A percentile compares a stretch with the other conserved stretches of the same genome.
These are phyloP conservation scores for Globisporangium middletonii DNA, from an alignment of 352 stramenopile genomes.

Conservation along the genomic window DNA sequence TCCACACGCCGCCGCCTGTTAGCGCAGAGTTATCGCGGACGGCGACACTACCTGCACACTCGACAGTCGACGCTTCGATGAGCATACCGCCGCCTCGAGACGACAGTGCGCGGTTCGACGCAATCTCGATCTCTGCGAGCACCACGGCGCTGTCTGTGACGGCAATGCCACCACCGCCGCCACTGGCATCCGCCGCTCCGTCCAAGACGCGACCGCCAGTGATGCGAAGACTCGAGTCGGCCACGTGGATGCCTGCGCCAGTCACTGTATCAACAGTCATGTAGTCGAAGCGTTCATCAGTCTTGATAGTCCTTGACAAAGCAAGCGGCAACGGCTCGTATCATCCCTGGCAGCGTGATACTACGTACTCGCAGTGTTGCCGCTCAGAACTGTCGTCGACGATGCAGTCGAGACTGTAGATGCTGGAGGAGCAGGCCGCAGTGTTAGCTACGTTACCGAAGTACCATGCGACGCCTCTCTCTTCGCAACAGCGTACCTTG, in stretches of 20 bases:
- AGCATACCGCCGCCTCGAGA: slow-evolving; percentile 9
- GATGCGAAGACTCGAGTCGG: slow-evolving; percentile 14
- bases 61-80: slow-evolving; percentile 7
- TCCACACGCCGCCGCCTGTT: slow-evolving; percentile 5
- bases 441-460: background rate
- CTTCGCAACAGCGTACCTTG: background rate
- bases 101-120: slow-evolving; percentile 8
- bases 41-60: background rate
- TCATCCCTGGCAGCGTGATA: background rate
- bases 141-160: slow-evolving; percentile 7
- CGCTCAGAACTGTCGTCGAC: slow-evolving; percentile 1
- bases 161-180: slow-evolving; percentile 9
- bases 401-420: background rate
- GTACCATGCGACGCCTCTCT: too few relatives aligned
- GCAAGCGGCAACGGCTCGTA: background rate
- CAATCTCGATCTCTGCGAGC: slow-evolving; percentile 3
- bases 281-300: too few relatives aligned
- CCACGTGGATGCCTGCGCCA: slow-evolving; percentile 27
- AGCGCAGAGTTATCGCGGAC: slow-evolving; percentile 8
- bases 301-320: background rate
- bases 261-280: too few relatives aligned
- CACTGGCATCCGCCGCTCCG: background rate
- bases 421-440: background rate
- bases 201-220: slow-evolving; percentile 4
- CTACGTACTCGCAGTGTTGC: slow-evolving; percentile 24